Conservation (phyloP, 2,329 filamentous ascomycete species). For the Peltaster fructicola region DNA sequence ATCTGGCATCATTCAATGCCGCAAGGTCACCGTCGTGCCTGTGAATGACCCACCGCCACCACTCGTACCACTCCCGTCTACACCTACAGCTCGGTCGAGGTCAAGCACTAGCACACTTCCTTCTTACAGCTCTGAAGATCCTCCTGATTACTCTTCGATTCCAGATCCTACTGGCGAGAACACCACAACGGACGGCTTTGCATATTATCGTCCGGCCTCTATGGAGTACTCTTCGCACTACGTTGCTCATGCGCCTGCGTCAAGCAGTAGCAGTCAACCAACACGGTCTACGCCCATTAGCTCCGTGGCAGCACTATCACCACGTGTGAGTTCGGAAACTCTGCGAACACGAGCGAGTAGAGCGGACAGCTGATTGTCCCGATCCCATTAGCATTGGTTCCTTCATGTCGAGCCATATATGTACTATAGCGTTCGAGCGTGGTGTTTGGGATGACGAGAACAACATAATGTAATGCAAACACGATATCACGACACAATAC, state of each 20-base stretch:
- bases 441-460: no score
- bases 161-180: conserved; percentile 14
- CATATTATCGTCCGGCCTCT: conserved; percentile 18
- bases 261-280: conserved; percentile 7
- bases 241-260: conserved; percentile 1
- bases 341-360: conserved; percentile 10
- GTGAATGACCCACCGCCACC: conserved; percentile 11
- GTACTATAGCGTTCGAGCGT: no score
- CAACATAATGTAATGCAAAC: no score
- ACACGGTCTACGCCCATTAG: conserved; percentile 21
- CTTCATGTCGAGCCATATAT: no score
- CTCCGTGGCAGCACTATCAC: conserved; percentile 24
- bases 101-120: conserved; percentile 16
- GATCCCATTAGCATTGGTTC: no score
- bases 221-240: conserved; percentile 3
- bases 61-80: conserved; percentile 10
- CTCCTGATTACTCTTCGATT: conserved; percentile 29
- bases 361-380: no score
- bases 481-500: no score
- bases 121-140: conserved; percentile 20
- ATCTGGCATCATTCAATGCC: conserved; percentile 13
- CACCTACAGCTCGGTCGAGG: conserved; percentile 15
- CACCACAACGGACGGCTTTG: conserved; percentile 24
- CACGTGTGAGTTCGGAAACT: conserved; percentile 23
- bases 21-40: conserved; percentile 15